Conservation (phyloP, 257 asterid species). For the Penstemon davidsonii region DNA sequence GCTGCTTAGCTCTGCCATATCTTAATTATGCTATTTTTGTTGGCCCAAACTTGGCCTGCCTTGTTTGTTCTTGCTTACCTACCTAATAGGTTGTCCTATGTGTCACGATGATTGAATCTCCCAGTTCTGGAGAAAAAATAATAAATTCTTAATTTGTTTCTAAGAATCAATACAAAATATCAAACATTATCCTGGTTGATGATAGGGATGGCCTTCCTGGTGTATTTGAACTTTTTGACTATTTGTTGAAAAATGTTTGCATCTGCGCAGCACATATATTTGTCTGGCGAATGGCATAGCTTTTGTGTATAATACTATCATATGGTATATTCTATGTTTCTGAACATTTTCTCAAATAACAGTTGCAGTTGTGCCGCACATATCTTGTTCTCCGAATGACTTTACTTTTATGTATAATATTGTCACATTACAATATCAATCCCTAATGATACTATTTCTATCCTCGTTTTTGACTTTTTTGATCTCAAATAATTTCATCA, state of each 20-base stretch:
- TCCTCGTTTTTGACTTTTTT: conserved; percentile 13
- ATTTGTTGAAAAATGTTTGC: conserved; percentile 1
- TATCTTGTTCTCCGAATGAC: conserved; percentile 15
- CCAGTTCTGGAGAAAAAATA: background rate
- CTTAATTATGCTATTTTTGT: background rate
- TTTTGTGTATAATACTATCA: background rate
- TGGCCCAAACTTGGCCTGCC: background rate
- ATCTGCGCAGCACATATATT: conserved; percentile 20
- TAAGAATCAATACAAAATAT: background rate
- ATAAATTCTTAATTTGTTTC: background rate
- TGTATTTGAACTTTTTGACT: background rate
- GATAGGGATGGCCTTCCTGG: conserved; percentile 24
- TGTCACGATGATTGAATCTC: background rate
- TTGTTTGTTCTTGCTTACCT: background rate
- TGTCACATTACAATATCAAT: conserved; percentile 1
- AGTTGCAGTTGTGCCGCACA: conserved; percentile 20
- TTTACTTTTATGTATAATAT: background rate
- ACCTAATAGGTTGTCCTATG: background rate
- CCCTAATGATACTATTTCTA: conserved; percentile 13
- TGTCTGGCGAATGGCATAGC: conserved; percentile 6
- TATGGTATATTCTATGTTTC: conserved; percentile 14
- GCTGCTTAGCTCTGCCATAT: background rate
- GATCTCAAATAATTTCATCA: conserved; percentile 33
- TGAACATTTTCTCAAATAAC: background rate
- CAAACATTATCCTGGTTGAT: conserved; percentile 18